A percentile compares a stretch with the other conserved stretches of the same genome.
phyloP scores from a whole-genome alignment of 2,329 filamentous ascomycete species.

The Talaromyces sp. region DNA sequence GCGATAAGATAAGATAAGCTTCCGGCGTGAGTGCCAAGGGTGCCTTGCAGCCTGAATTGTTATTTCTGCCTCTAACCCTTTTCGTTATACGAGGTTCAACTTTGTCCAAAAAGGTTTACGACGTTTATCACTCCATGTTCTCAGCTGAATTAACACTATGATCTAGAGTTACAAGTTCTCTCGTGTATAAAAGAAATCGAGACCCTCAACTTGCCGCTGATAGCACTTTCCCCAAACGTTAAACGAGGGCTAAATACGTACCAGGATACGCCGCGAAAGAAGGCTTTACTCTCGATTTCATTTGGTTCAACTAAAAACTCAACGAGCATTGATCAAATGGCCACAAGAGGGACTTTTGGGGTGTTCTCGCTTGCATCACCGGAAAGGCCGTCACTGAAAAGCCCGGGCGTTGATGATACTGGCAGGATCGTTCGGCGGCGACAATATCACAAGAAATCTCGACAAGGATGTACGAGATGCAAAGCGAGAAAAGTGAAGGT shows the following conservation, averaged over 20 bases:
- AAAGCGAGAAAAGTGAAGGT: conserved; percentile 12
- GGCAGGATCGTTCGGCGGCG: conserved; percentile 3
- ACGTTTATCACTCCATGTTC: not conserved
- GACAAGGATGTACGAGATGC: conserved; percentile 6
- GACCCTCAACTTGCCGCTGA: not conserved
- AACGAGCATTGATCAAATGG: not conserved
- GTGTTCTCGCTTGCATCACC: conserved; percentile 6
- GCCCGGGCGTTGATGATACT: conserved; percentile 1
- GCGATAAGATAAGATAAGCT: not conserved
- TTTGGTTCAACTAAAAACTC: not conserved
- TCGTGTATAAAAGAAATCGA: not conserved
- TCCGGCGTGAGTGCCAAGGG: not conserved
- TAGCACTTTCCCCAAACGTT: not conserved
- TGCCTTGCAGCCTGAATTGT: not conserved
- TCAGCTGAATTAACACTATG: not conserved
- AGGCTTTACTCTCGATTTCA: not conserved
- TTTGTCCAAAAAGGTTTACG: not conserved
- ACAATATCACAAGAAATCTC: conserved; percentile 7
- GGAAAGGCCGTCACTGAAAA: not conserved
- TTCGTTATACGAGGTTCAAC: conserved; percentile 4
- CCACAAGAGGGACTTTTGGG: not conserved
- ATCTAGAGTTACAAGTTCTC: not conserved
- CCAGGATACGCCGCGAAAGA: not conserved
- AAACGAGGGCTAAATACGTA: not conserved
- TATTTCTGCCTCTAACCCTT: not conserved